Evolutionary conservation across 441 rosid species (phyloP), one percentile per base, ranked within the genome.

Genomic region (Capsella rubella): DNA sequence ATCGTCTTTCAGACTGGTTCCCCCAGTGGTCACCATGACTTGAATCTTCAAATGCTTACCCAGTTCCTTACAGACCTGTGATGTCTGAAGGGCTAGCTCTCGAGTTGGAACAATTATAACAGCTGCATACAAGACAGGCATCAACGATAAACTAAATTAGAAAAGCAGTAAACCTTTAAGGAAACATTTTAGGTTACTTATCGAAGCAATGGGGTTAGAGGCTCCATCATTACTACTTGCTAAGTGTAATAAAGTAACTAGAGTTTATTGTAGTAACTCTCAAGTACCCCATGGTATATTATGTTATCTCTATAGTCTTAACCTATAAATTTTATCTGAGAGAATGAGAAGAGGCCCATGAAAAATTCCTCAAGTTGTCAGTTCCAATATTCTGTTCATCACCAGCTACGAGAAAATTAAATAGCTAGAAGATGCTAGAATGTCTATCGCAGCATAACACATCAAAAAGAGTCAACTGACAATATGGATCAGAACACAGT

Each of bases 1-100:
- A 81, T 95, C 99, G 79, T 95, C 99, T 89, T 92, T 95, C 69
- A 95, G 82, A 82, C 97, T 95, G 75, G 99, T 95, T 73, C 99
- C 99, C 16, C 99, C 99, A 6, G 99, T 95, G 61, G 99, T 95
- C 73, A 90, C 98, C 99, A 95, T 95, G 67, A 95, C 93, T 88
- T 92, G 96, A 78, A 95, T 88, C 78, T 95, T 75, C 88, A 95
- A 84, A 83, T 95, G 89, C 84, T 95, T 95, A 59, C 96, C 98
- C 15, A 95, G 92, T 87, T 95, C 99, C 87, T 95, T 95, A 60
- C 99, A 92, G 32, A 95, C 99, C 72, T 95, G 99, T n/a, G 99
- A 95, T 43, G 99, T 95, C 84, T 95, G 99, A 69, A 95, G 94
- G 70, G 99, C 99, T 82, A 92, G 82, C 75, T 95, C 99, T 55